These are phyloP conservation scores for Vanderwaltozyma polyspora DNA, from an alignment of 805 yeast genomes.

Conservation along the genomic window DNA sequence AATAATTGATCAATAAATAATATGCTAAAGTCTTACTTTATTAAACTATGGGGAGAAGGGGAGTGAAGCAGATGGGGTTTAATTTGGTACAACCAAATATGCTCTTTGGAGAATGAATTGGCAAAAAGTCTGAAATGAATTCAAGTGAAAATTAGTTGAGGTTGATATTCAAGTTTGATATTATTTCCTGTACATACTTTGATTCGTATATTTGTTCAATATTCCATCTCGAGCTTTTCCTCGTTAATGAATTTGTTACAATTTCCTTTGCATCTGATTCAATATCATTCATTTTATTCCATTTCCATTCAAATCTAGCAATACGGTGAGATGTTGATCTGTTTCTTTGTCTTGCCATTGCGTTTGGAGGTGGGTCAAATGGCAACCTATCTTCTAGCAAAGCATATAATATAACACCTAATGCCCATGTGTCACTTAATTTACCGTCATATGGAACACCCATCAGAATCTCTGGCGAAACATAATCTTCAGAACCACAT, in stretches of 20 bases:
- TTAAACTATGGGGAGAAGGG: no score
- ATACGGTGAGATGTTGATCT: constrained; percentile 68
- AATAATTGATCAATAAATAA: no score
- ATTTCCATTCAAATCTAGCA: constrained; percentile 86
- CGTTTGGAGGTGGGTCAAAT: constrained; percentile 71
- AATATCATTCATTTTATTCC: constrained; percentile 44
- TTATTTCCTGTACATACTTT: constrained; percentile 10
- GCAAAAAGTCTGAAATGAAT: no score
- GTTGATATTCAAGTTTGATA: constrained; percentile 2
- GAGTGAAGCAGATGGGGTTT: no score
- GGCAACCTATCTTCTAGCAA: constrained; percentile 81
- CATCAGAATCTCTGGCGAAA: constrained; percentile 85
- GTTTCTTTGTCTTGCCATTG: constrained; percentile 26
- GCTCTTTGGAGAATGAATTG: no score
- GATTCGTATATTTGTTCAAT: constrained; percentile 17
- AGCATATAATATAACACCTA: constrained; percentile 84
- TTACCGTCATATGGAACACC: constrained; percentile 89
- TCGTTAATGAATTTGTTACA: constrained; percentile 21
- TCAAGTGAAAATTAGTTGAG: no score
- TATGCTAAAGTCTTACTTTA: no score
- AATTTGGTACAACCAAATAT: no score
- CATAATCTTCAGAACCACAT: constrained; percentile 95
- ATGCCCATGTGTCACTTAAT: constrained; percentile 87
- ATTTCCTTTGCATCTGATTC: constrained; percentile 17
- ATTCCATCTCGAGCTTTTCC: constrained; percentile 24